Evolutionary conservation across 2,329 filamentous ascomycete species (phyloP), one percentile per base, ranked within the genome.

Genomic region (Penicillium olsonii): DNA sequence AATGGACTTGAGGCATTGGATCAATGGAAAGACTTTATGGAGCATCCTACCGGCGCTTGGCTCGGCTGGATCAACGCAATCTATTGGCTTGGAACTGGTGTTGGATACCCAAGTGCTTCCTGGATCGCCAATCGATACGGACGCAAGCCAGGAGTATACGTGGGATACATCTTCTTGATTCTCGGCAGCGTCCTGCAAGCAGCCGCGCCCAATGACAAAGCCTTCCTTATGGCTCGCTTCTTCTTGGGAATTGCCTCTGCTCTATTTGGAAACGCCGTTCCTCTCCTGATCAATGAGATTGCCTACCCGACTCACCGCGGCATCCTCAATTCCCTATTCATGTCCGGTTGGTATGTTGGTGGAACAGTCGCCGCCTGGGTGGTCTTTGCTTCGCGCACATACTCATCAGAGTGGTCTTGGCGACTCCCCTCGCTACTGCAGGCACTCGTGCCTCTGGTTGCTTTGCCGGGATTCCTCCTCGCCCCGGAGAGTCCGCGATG

Each of bases 251-350:
- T 66, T 18, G 66, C 66, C 0, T 63, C 64, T 8, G 70, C 62
- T 5, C 64, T 67, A 44, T 66, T 69, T 18, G 61, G 60, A 9
- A 67, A 63, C 2, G 57, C 63, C 0, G 65, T 65, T 2, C 70
- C 71, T 2, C 53, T 73, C 1, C 57, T 78, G 10, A 68, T 78
- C 55, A 75, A 69, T 19, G 76, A 78, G 52, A 66, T 78, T 19
- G 72, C 73, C 6, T 73, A 78, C 37, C 73, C 73, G 1, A 63
- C 62, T 0, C 70, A 75, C 37, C 67, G 73, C 12, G 64, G 63
- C 17, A 61, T 69, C 2, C 48, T 64, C 5, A 73, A 59, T 31
- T 62, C 65, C 0, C 45, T 71, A 0, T 75, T 67, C 54, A 72
- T 67, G 55, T 66, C 60, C 19, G 65, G 66, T 2, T 72, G 63